A percentile compares a stretch with the other conserved stretches of the same genome.
Evolutionary conservation across 2,329 filamentous ascomycete genomes (phyloP).

Genomic region (Beauveria medogensis): DNA sequence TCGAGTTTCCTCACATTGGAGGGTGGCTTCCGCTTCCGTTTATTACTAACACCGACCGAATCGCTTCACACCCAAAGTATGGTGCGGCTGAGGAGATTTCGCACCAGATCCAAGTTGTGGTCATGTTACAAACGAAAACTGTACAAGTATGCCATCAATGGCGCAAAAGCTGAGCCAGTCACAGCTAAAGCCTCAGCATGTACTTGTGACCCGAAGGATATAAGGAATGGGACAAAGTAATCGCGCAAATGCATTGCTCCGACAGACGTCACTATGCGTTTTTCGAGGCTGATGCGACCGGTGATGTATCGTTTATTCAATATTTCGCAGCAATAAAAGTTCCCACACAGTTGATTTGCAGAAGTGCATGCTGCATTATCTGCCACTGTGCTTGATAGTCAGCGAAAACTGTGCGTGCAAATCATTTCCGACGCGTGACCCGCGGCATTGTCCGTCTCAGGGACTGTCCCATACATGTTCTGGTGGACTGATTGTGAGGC

Average conservation of each 20-base stretch:
- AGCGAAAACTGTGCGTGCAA: background rate
- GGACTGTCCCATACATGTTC: background rate
- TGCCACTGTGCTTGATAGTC: background rate
- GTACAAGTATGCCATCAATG: background rate
- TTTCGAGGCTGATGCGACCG: background rate
- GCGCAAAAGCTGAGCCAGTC: background rate
- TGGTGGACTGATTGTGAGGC: background rate
- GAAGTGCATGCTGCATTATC: background rate
- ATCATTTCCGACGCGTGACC: background rate
- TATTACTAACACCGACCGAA: slow-evolving; percentile 3
- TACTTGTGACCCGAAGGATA: background rate
- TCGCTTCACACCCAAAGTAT: background rate
- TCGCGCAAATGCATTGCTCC: background rate
- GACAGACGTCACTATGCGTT: slow-evolving; percentile 1
- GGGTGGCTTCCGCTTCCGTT: background rate
- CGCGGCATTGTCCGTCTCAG: background rate
- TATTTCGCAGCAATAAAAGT: background rate
- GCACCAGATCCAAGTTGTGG: background rate
- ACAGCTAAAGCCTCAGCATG: background rate
- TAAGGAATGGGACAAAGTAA: background rate
- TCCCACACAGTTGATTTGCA: background rate
- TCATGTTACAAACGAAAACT: background rate
- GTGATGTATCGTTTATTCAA: background rate
- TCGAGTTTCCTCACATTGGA: background rate
- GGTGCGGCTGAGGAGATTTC: background rate